phyloP scores from a whole-genome alignment of 345 rosid genomes.

The Pistacia vera region DNA sequence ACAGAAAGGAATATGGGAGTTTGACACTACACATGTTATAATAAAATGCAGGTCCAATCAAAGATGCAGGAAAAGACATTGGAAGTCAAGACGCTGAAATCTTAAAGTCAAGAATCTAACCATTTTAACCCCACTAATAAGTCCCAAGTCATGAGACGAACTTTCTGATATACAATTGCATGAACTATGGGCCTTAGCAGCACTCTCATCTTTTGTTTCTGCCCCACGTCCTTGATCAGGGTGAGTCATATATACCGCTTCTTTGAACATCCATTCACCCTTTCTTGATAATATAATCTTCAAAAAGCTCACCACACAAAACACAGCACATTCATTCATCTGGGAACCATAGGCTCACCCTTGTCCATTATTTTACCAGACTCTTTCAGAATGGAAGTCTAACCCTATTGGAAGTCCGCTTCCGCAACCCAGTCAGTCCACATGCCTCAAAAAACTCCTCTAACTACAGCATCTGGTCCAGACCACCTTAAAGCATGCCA shows the following conservation, averaged over 20 bases:
- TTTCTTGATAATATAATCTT: slow-evolving; percentile 68
- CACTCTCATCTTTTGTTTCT: slow-evolving; percentile 28
- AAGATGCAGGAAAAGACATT: neutral
- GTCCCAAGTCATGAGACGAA: slow-evolving; percentile 53
- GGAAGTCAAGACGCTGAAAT: neutral
- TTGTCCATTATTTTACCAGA: slow-evolving; percentile 30
- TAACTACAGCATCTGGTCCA: slow-evolving; percentile 31
- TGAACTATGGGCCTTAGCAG: slow-evolving; percentile 63
- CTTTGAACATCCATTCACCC: slow-evolving; percentile 84
- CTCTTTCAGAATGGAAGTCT: slow-evolving; percentile 37
- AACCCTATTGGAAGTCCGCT: slow-evolving; percentile 37
- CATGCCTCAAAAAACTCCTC: slow-evolving; percentile 72
- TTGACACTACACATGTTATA: neutral
- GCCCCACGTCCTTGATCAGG: slow-evolving; percentile 25
- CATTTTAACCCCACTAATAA: slow-evolving; percentile 52
- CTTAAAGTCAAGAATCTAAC: slow-evolving; percentile 38
- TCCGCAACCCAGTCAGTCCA: slow-evolving; percentile 64
- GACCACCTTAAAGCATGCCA: slow-evolving; percentile 64
- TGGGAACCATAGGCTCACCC: slow-evolving; percentile 57
- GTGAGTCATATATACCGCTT: slow-evolving; percentile 57
- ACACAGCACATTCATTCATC: slow-evolving; percentile 89
- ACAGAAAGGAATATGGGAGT: neutral
- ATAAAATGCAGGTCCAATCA: neutral
- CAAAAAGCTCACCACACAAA: slow-evolving; percentile 88
- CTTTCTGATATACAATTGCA: slow-evolving; percentile 55